Conservation (phyloP, 2,329 filamentous ascomycete species). For the Ceratocystiopsis sp. region DNA sequence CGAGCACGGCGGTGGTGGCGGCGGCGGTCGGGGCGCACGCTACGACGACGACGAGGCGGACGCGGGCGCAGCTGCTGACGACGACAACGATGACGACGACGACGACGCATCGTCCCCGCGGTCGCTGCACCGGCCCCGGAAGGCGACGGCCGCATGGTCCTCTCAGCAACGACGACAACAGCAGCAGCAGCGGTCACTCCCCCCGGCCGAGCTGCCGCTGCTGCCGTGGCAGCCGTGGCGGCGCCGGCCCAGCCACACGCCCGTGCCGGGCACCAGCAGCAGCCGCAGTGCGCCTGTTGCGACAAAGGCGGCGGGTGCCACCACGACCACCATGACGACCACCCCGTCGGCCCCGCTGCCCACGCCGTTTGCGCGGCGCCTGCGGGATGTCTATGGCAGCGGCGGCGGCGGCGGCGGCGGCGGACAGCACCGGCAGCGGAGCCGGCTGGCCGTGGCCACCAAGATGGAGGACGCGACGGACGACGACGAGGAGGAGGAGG, state of each 20-base stretch:
- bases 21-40: not conserved
- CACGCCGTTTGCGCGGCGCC: conserved; percentile 10
- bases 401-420: not conserved
- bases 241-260: not conserved
- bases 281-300: not conserved
- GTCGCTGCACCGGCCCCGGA: too few species aligned
- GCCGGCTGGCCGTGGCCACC: not conserved
- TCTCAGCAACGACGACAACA: too few species aligned
- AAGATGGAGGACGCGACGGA: not conserved
- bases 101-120: not conserved
- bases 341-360: conserved; percentile 11
- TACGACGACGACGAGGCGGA: conserved; percentile 3
- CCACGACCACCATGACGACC: conserved; percentile 4
- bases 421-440: too few species aligned
- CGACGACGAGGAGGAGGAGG: not conserved
- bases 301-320: not conserved
- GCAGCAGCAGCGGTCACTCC: too few species aligned
- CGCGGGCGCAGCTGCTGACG: not conserved
- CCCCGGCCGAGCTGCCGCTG: too few species aligned
- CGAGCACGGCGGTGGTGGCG: conserved; percentile 1
- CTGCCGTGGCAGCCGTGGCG: too few species aligned
- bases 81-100: conserved; percentile 17
- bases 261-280: not conserved
- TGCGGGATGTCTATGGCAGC: conserved; percentile 9
- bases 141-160: too few species aligned